Base-by-base conservation (phyloP, 805 yeast species). In the Myxozyma udenii region DNA sequence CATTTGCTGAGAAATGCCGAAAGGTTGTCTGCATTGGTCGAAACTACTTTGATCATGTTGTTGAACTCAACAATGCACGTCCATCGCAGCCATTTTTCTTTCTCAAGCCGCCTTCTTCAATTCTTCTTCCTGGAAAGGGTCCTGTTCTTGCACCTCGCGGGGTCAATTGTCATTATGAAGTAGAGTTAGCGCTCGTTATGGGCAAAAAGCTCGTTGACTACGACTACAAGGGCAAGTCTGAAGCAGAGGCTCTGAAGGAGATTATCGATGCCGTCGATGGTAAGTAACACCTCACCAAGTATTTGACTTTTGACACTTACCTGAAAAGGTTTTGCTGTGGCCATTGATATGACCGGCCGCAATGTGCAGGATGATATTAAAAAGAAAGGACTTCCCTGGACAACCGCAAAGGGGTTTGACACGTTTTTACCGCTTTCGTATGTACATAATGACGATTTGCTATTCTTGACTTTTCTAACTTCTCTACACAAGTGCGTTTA, bases 351-450 rank as follows among this genome's bases (percentile, higher is more conserved):
- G 78, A 93, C 98, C 5, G 98, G 96, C 0, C 79, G 99, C 68
- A 88, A 90, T 64, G 95, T 93, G 26, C 99, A 93, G 71, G 90
- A 85, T 64, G 96, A 83, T 63, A 96, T 96, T 33, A 93, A 93
- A 71, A 78, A 77, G 71, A 88, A 87, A 68, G 98, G 98, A 1
- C 75, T 91, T 47, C 98, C 99, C 3, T 93, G 99, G 99, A 71
- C 91, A 3, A 87, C 89, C 59, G 96, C 93, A 32, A 93, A 93
- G 67, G 98, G 98, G 0, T 91, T 89, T 68, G 99, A 93, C 65
- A 91, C 98, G 0, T 93, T 93, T 68, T 75, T 87, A 66, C 99
- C 99, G 1, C 66, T 93, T n/a, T 84, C 95, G 62, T 58, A 41
- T 12, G 62, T 51, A 6, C 6, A 14, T 26, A 23, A 39, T 14